Evolutionary conservation across 768 basidiomycete genomes (phyloP), one percentile per base, ranked within the genome.

Genomic region (Pleurotus platypus): DNA sequence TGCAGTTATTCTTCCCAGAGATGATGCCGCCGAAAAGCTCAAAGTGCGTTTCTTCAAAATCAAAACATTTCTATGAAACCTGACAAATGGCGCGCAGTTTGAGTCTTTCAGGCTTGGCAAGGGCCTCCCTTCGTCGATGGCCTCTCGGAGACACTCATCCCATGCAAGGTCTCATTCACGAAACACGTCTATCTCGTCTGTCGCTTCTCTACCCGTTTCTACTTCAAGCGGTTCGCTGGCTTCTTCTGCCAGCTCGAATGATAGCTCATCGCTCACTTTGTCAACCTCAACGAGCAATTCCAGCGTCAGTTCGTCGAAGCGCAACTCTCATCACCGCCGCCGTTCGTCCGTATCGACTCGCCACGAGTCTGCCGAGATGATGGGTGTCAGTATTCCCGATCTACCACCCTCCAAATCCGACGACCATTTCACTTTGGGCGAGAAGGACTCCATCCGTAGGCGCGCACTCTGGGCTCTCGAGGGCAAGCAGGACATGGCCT

Each of bases 271-370:
- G 18, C 63, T 71, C 59, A 64, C 69, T 59, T 63, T 67, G 67
- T 60, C 62, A 65, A 47, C 64, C 60, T 47, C 50, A 60, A 54
- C 59, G 53, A 56, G 59, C 48, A 38, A 69, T 59, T 53, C 65
- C 56, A 62, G 66, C 63, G 58, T 62, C 46, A 60, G 62, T 18
- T 48, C 64, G 63, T 64, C 79, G 24, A 87, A 85, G 64, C 87
- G 85, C 62, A 81, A 81, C 58, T 94, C 93, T 0, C 92, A 92
- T 63, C 94, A 95, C 64, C 80, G 84, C 12, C 90, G 94, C 48
- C 83, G 84, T 42, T 93, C 92, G 1, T 92, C 90, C 22, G 91
- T 96, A 24, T 92, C 94, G 8, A 95, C 93, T 40, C 86, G 92
- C 59, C 82, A 80, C 62, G 94, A 96, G 74, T 94, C 92, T 16